Conservation (phyloP, 2,329 filamentous ascomycete genomes). For the Penicillium sp. region DNA sequence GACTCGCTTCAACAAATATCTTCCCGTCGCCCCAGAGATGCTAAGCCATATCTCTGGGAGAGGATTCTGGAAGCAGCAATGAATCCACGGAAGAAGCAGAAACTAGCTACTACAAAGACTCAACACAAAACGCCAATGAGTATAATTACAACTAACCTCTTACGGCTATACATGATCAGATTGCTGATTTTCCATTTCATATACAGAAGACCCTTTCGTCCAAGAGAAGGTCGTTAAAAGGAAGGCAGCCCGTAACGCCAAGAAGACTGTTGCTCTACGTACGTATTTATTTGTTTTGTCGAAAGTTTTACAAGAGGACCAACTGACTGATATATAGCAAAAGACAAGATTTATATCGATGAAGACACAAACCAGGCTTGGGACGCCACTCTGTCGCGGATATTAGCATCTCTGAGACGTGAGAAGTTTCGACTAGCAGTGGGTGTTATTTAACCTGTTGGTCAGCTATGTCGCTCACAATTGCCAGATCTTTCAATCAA, state of each 20-base stretch:
- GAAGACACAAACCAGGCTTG: conserved; percentile 62
- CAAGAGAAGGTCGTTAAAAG: not conserved
- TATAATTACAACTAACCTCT: not conserved
- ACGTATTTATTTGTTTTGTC: not conserved
- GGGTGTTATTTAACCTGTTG: conserved; percentile 14
- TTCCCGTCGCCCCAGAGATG: conserved; percentile 34
- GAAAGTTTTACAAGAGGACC: not conserved
- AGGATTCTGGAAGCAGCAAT: conserved; percentile 35
- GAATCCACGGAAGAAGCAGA: not conserved
- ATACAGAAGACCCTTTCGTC: conserved; percentile 1
- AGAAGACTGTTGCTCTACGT: not conserved
- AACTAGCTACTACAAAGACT: not conserved
- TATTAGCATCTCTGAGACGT: conserved; percentile 45
- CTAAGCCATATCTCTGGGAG: conserved; percentile 38
- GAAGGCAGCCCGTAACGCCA: not conserved
- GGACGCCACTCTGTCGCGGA: conserved; percentile 60
- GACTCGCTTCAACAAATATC: conserved; percentile 42
- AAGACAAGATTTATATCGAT: conserved; percentile 61
- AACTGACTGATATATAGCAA: not conserved
- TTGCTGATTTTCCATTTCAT: not conserved
- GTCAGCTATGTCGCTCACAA: not conserved
- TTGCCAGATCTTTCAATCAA: conserved; percentile 66
- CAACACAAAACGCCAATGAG: not conserved
- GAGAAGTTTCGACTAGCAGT: conserved; percentile 64
- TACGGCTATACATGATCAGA: not conserved